phyloP scores from a whole-genome alignment of 2,329 filamentous ascomycete species.

The Colletotrichum endophyticum region DNA sequence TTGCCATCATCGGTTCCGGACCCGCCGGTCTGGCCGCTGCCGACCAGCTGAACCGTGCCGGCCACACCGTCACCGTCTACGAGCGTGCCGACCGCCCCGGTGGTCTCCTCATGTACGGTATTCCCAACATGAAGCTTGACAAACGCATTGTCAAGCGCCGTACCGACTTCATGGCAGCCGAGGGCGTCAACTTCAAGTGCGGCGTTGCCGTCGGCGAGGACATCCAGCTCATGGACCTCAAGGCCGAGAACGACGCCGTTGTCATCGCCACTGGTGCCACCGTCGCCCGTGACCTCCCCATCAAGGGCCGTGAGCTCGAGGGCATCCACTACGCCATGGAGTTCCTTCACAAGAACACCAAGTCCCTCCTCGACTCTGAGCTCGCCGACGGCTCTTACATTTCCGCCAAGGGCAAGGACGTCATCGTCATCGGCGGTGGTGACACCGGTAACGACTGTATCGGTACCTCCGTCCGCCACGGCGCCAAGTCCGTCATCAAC shows the following conservation, averaged over 20 bases:
- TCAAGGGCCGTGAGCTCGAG: slow-evolving; percentile 84
- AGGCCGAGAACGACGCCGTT: slow-evolving; percentile 78
- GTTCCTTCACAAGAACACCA: slow-evolving; percentile 97
- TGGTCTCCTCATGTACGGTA: slow-evolving; percentile 96
- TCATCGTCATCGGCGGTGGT: slow-evolving; percentile 95
- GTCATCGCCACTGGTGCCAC: slow-evolving; percentile 93
- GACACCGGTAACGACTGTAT: slow-evolving; percentile 99
- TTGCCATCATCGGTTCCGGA: slow-evolving; percentile 90
- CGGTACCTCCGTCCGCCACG: slow-evolving; percentile 93
- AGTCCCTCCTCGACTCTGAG: slow-evolving; percentile 92
- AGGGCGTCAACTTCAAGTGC: slow-evolving; percentile 84
- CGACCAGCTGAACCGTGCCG: slow-evolving; percentile 93
- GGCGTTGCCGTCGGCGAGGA: slow-evolving; percentile 80
- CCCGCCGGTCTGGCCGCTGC: slow-evolving; percentile 89
- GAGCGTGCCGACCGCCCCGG: slow-evolving; percentile 91
- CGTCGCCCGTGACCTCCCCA: slow-evolving; percentile 89
- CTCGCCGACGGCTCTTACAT: slow-evolving; percentile 86
- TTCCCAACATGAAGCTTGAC: slow-evolving; percentile 99
- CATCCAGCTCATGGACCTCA: slow-evolving; percentile 71
- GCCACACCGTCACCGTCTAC: slow-evolving; percentile 87
- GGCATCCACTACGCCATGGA: slow-evolving; percentile 98
- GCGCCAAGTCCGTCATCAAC: slow-evolving; percentile 94
- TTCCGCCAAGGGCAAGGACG: slow-evolving; percentile 93
- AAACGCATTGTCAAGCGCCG: slow-evolving; percentile 96
- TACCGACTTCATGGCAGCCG: slow-evolving; percentile 91